Percentiles rank a stretch among this genome's conserved stretches.
Evolutionary conservation across 2,329 filamentous ascomycete species (phyloP).

Genomic region (Diaporthe longicolla): DNA sequence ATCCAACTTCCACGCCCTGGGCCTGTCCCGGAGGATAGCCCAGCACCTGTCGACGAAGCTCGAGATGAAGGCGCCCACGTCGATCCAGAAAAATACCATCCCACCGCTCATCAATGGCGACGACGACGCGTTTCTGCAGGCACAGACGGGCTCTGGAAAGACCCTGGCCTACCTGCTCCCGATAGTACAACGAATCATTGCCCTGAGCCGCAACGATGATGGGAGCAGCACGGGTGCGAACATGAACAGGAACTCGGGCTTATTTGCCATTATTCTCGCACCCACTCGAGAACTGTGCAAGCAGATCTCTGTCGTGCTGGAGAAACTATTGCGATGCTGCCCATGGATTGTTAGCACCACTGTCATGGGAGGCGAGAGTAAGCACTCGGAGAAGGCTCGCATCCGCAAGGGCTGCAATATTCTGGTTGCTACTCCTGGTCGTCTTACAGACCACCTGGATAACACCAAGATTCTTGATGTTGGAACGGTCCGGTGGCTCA

Average conservation of each 20-base stretch:
- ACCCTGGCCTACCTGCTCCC: slow-evolving; percentile 96
- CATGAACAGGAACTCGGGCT: slow-evolving; percentile 86
- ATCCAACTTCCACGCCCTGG: slow-evolving; percentile 88
- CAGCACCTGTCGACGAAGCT: slow-evolving; percentile 88
- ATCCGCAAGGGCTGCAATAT: slow-evolving; percentile 96
- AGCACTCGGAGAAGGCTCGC: slow-evolving; percentile 90
- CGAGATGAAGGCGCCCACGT: slow-evolving; percentile 89
- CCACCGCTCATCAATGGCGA: slow-evolving; percentile 84
- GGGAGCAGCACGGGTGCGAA: slow-evolving; percentile 59
- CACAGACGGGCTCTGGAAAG: slow-evolving; percentile 97
- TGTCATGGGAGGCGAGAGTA: slow-evolving; percentile 78
- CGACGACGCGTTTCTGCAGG: slow-evolving; percentile 94
- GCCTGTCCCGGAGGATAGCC: slow-evolving; percentile 84
- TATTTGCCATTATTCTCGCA: slow-evolving; percentile 94
- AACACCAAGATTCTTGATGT: slow-evolving; percentile 92
- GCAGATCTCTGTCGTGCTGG: slow-evolving; percentile 90
- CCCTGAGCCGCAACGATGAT: slow-evolving; percentile 73
- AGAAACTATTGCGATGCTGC: slow-evolving; percentile 87
- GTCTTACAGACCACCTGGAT: slow-evolving; percentile 90
- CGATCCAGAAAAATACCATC: slow-evolving; percentile 93
- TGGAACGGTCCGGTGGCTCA: slow-evolving; percentile 90
- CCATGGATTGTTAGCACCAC: slow-evolving; percentile 96
- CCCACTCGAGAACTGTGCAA: slow-evolving; percentile 95
- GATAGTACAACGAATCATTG: slow-evolving; percentile 89
- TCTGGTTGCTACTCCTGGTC: slow-evolving; percentile 92